Conservation (phyloP, 1,139 yeast genomes). For the Kodamaea anthophila region DNA sequence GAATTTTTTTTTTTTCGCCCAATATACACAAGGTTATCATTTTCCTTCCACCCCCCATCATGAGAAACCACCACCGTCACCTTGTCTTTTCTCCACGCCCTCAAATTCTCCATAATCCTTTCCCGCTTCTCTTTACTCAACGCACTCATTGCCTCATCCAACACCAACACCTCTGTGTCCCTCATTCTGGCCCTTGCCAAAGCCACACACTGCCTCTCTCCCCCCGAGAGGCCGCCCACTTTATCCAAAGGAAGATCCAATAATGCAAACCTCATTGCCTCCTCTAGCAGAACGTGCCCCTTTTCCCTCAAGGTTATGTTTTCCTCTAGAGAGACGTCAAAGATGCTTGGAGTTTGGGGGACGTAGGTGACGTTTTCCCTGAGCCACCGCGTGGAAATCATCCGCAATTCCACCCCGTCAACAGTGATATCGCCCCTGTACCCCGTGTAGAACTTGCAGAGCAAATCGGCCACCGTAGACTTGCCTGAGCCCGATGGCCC, state of each 20-base stretch:
- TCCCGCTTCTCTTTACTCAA: conserved; percentile 51
- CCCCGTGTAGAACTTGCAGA: conserved; percentile 52
- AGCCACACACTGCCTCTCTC: conserved; percentile 79
- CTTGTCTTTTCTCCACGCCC: conserved; percentile 55
- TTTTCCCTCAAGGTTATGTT: conserved; percentile 44
- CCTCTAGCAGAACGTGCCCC: conserved; percentile 17
- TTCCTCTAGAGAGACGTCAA: conserved; percentile 55
- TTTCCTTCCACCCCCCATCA: conserved; percentile 51
- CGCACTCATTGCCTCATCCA: conserved; percentile 86
- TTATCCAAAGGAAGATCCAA: conserved; percentile 38
- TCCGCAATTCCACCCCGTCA: conserved; percentile 44
- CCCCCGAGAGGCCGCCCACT: conserved; percentile 65
- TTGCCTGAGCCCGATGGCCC: conserved; percentile 94
- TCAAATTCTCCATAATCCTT: conserved; percentile 42
- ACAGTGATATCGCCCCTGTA: conserved; percentile 46
- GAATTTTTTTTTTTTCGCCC: conserved; percentile 50
- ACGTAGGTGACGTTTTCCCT: conserved; percentile 61
- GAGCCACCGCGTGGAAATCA: conserved; percentile 48
- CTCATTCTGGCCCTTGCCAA: conserved; percentile 75
- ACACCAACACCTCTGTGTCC: conserved; percentile 64
- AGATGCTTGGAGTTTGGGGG: conserved; percentile 63
- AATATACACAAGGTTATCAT: conserved; percentile 54
- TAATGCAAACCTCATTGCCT: not conserved
- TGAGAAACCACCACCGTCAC: conserved; percentile 84
- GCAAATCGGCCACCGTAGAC: conserved; percentile 65